A percentile compares a stretch with the other conserved stretches of the same genome.
phyloP scores from a whole-genome alignment of 495 filamentous ascomycete genomes.

The Penicillium egyptiacum region DNA sequence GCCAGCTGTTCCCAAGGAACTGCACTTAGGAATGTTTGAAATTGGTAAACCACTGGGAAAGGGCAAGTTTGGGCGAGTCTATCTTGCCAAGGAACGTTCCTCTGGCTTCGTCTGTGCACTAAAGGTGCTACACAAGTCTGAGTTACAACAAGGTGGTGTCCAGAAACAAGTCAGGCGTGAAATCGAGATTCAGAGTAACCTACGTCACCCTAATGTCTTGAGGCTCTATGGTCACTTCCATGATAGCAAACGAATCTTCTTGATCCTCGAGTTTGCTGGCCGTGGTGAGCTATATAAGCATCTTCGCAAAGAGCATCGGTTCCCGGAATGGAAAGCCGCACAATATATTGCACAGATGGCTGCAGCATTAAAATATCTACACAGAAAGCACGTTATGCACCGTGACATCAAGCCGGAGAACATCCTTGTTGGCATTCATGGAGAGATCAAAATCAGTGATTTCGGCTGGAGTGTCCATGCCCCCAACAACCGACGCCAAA shows the following conservation, averaged over 20 bases:
- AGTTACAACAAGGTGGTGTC: conserved; percentile 86
- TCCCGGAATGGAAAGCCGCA: conserved; percentile 94
- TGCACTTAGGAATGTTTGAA: conserved; percentile 98
- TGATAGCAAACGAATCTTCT: conserved; percentile 91
- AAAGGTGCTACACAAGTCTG: conserved; percentile 94
- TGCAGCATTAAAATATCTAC: conserved; percentile 83
- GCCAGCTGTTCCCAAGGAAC: conserved; percentile 62
- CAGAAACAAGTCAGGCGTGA: conserved; percentile 97
- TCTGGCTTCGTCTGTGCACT: conserved; percentile 93
- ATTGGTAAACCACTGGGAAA: conserved; percentile 95
- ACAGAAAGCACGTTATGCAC: conserved; percentile 98
- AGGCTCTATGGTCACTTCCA: conserved; percentile 96
- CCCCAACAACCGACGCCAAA: conserved; percentile 88
- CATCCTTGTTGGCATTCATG: conserved; percentile 94
- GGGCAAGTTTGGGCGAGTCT: conserved; percentile 96
- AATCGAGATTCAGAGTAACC: conserved; percentile 96
- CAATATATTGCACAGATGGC: conserved; percentile 99
- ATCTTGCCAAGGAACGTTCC: conserved; percentile 86
- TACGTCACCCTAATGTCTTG: conserved; percentile 94
- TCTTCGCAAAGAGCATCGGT: conserved; percentile 79
- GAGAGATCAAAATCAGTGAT: conserved; percentile 97
- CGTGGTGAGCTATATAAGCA: conserved; percentile 98
- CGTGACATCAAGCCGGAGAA: conserved; percentile 99
- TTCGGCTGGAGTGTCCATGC: conserved; percentile 99
- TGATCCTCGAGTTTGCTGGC: conserved; percentile 94